These are phyloP conservation scores for Hypoxylon sp. DNA, from an alignment of 2,329 filamentous ascomycete genomes.

Conservation along the genomic window DNA sequence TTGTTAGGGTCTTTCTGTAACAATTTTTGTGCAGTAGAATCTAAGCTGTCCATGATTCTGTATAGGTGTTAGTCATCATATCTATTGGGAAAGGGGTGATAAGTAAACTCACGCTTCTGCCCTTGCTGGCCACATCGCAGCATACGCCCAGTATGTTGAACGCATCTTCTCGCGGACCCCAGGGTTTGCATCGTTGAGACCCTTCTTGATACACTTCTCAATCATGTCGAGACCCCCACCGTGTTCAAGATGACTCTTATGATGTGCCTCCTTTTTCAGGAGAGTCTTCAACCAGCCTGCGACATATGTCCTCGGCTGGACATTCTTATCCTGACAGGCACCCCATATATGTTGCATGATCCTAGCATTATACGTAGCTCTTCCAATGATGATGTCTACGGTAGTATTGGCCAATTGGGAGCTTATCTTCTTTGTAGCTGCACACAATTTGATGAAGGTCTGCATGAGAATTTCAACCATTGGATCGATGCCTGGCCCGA, in stretches of 20 bases:
- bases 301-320: slow-evolving; percentile 84
- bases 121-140: slow-evolving; percentile 80
- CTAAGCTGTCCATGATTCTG: slow-evolving; percentile 84
- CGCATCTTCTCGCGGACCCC: slow-evolving; percentile 90
- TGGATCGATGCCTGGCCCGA: slow-evolving; percentile 84
- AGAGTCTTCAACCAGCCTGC: slow-evolving; percentile 88
- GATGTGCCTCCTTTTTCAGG: slow-evolving; percentile 80
- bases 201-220: slow-evolving; percentile 90
- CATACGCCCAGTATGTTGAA: slow-evolving; percentile 88
- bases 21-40: slow-evolving; percentile 82
- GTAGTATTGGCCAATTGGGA: slow-evolving; percentile 86
- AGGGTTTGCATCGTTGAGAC: slow-evolving; percentile 90
- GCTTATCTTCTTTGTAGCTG: slow-evolving; percentile 91
- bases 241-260: slow-evolving; percentile 88
- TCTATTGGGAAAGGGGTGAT: not conserved
- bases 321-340: slow-evolving; percentile 93
- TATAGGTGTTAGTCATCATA: slow-evolving; percentile 30
- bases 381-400: slow-evolving; percentile 84
- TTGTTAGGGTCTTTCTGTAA: slow-evolving; percentile 89
- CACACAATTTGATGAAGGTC: slow-evolving; percentile 89
- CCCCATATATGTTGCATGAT: slow-evolving; percentile 88
- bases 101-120: slow-evolving; percentile 75
- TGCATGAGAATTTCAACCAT: slow-evolving; percentile 94
- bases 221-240: slow-evolving; percentile 85
- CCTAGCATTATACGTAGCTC: slow-evolving; percentile 83